A percentile compares a stretch with the other conserved stretches of the same genome.
phyloP scores from a whole-genome alignment of 192 early-diverging fungal species.

The Podila epigama region DNA sequence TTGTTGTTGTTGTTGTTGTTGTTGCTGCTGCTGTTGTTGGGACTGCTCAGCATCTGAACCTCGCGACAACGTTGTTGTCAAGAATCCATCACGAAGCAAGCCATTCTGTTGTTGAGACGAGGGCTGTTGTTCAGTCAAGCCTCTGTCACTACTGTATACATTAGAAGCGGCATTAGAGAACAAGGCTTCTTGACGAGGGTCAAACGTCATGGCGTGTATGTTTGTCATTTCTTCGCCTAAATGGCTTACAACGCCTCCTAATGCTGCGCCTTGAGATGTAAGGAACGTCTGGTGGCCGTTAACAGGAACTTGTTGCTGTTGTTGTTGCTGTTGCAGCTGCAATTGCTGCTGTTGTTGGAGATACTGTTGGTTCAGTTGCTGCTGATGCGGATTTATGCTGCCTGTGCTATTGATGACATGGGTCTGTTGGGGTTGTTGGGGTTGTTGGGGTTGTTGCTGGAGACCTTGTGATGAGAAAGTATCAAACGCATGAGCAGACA shows the following conservation, averaged over 20 bases:
- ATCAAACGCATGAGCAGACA: background rate
- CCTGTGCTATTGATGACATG: too few relatives aligned
- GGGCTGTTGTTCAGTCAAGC: background rate
- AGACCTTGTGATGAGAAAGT: background rate
- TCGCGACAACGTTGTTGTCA: conserved; percentile 12
- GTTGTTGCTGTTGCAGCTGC: background rate
- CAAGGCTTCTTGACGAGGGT: conserved; percentile 24
- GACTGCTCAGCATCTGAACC: background rate
- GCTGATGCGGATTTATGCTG: background rate
- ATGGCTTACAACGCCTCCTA: background rate
- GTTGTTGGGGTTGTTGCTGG: background rate
- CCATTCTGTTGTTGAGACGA: background rate
- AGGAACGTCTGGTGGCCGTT: background rate
- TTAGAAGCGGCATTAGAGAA: conserved; percentile 36
- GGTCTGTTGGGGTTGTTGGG: background rate
- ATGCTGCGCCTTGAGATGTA: background rate
- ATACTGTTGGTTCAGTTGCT: conserved; percentile 6
- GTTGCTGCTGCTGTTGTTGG: conserved; percentile 1
- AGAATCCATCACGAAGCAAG: conserved; percentile 12
- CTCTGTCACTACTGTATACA: background rate
- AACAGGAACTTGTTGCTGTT: background rate
- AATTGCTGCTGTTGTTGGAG: background rate
- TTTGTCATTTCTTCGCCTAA: conserved; percentile 18
- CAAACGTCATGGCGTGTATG: conserved; percentile 22
- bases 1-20: background rate